These are phyloP conservation scores for Gossypium bickii DNA, from an alignment of 345 rosid species.

Conservation along the genomic window DNA sequence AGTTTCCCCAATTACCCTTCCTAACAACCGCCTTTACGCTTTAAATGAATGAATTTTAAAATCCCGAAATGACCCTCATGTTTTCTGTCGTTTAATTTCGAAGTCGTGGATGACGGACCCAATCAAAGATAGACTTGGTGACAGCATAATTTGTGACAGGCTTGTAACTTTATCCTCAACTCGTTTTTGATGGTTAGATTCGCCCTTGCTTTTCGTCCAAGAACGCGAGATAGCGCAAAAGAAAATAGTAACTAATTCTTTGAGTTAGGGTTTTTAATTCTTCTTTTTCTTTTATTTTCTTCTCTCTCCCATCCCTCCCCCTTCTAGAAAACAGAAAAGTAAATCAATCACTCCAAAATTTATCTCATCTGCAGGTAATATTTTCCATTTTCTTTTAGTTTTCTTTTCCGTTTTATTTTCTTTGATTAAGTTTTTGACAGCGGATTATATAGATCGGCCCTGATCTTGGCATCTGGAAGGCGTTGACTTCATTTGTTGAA, in stretches of 20 bases:
- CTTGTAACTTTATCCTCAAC: background rate
- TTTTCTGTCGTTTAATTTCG: too few relatives aligned
- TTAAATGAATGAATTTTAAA: background rate
- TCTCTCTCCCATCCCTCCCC: background rate
- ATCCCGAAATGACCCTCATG: too few relatives aligned
- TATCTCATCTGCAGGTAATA: constrained; percentile 10
- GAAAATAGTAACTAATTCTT: background rate
- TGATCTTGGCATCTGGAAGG: background rate
- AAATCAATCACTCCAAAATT: background rate
- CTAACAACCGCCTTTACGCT: background rate
- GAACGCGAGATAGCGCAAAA: background rate
- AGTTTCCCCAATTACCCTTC: background rate
- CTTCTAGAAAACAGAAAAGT: background rate
- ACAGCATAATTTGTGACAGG: background rate
- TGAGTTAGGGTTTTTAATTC: background rate
- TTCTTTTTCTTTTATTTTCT: too few relatives aligned
- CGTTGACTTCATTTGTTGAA: background rate
- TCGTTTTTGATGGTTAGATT: background rate
- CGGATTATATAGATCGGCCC: background rate
- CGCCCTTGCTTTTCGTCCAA: constrained; percentile 6
- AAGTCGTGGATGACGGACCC: background rate
- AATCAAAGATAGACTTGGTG: background rate
- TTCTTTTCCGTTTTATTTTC: background rate
- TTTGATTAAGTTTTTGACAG: background rate
- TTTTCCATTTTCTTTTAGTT: background rate